Evolutionary conservation across 2,329 filamentous ascomycete species (phyloP), one percentile per base, ranked within the genome.

Genomic region (Rhynchosporium graminicola): DNA sequence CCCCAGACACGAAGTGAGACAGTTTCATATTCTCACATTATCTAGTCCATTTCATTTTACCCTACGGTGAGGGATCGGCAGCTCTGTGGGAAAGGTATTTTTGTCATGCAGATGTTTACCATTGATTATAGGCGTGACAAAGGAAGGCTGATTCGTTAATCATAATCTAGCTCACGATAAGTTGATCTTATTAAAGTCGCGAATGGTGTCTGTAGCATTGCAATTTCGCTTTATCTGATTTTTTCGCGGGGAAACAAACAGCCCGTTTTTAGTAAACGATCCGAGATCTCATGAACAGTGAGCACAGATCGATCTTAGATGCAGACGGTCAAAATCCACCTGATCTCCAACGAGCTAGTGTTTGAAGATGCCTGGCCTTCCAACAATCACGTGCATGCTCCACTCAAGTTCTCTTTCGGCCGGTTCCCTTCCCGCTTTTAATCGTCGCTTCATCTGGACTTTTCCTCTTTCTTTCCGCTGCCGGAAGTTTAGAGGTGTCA

Each of bases 311-410:
- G 38, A 52, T 4, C 9, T 3, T 4, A n/a, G 33, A 54, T 54
- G 36, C 3, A 54, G 26, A 54, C 47, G 47, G 40, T 43, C 26
- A 60, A 29, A 38, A 40, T 54, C 57, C 46, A 33, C 46, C 15
- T 33, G 60, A 62, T 62, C 60, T 62, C 60, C 60, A 62, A 62
- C 60, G 29, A 36, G 40, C 60, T 62, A 45, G 40, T 38, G 56
- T 62, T 62, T 62, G 60, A 62, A 43, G 47, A 60, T 54, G 36
- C 28, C 45, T 54, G 50, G 36, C 38, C 45, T 54, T 31, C n/a
- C 20, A n/a, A 28, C 38, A 40, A 26, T 54, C 50, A 54, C 50
- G 50, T 54, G 50, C 13, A 43, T 43, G 4, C 13, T n/a, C 9
- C 10, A 4, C 4, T n/a, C 4, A 12, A n/a, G 40, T n/a, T 13